phyloP scores from a whole-genome alignment of 164 flowering plant genomes.

The Pachysandra terminalis region DNA sequence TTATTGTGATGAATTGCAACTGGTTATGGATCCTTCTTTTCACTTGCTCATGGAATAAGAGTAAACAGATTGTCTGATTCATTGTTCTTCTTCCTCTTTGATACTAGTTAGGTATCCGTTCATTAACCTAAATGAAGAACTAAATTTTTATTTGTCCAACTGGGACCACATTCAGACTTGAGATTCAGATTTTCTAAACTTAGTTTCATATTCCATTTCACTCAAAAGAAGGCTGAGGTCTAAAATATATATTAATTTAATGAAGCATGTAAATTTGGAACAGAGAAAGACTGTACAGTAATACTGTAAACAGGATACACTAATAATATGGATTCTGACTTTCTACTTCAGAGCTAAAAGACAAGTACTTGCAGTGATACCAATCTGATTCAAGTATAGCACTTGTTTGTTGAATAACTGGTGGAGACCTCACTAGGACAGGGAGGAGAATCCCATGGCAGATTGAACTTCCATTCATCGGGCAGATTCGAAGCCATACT shows the following conservation, averaged over 20 bases:
- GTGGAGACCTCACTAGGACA: conserved; percentile 52
- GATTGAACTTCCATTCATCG: conserved; percentile 6
- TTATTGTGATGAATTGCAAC: too few species aligned
- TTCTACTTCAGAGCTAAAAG: background rate
- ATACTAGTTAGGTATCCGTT: background rate
- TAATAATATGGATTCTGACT: too few species aligned
- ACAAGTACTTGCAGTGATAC: background rate
- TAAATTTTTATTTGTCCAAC: too few species aligned
- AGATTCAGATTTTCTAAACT: too few species aligned
- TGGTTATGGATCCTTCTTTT: too few species aligned
- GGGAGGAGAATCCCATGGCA: conserved; percentile 50
- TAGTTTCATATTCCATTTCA: background rate
- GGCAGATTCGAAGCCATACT: conserved; percentile 26
- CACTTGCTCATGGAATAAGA: too few species aligned
- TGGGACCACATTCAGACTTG: background rate
- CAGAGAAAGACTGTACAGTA: background rate
- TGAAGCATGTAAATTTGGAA: background rate
- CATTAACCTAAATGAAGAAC: too few species aligned
- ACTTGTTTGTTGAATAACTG: conserved; percentile 36
- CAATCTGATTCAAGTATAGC: conserved; percentile 20
- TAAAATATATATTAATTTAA: too few species aligned
- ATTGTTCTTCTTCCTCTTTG: too few species aligned
- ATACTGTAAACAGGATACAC: background rate
- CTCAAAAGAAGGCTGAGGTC: background rate
- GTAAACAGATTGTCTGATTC: too few species aligned